These are phyloP conservation scores for Secale cereale DNA, from an alignment of 176 grass and related monocot species.

Conservation along the genomic window DNA sequence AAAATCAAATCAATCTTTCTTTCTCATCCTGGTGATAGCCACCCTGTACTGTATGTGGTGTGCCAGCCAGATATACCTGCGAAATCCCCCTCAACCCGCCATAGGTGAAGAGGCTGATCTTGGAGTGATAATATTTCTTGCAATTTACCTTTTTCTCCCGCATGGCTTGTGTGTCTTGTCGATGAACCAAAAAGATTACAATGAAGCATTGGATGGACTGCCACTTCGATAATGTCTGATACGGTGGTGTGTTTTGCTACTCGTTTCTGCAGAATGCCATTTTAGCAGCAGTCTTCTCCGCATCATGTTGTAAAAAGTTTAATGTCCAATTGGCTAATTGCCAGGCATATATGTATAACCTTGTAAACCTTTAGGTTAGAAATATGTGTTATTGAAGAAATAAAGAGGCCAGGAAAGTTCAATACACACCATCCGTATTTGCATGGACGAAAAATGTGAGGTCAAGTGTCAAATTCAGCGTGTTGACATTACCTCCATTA, in stretches of 20 bases:
- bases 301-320: conserved; percentile 38
- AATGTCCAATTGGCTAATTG: neutral
- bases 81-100: conserved; percentile 61
- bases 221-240: conserved; percentile 34
- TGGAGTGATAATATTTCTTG: conserved; percentile 78
- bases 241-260: neutral
- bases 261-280: neutral
- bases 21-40: conserved; percentile 58
- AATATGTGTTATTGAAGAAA: conserved; percentile 13
- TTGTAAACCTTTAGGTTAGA: conserved; percentile 9
- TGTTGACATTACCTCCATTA: neutral
- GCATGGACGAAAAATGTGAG: neutral
- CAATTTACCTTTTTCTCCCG: conserved; percentile 77
- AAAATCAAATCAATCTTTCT: conserved; percentile 74
- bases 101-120: conserved; percentile 99
- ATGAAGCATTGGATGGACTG: conserved; percentile 41
- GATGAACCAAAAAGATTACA: conserved; percentile 64
- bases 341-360: conserved; percentile 5
- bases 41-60: conserved; percentile 81
- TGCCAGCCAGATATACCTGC: conserved; percentile 79
- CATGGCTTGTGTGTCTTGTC: conserved; percentile 74
- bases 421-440: too few species aligned
- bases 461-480: neutral
- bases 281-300: conserved; percentile 10
- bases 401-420: neutral